These are phyloP conservation scores for Earliella scabrosa DNA, from an alignment of 1,284 basidiomycete species.

Conservation along the genomic window DNA sequence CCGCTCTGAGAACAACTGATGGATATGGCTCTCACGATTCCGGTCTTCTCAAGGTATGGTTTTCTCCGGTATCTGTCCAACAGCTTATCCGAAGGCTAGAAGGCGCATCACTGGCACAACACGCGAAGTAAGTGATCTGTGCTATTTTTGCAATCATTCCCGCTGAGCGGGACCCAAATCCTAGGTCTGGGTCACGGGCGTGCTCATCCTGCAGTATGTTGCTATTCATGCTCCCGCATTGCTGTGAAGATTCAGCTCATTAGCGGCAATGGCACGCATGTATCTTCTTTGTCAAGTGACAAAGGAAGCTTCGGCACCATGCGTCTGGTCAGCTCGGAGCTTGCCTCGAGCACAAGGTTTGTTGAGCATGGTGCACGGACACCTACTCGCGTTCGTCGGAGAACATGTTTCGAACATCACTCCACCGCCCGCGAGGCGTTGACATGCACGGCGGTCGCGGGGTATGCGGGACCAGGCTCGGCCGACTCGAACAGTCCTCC, in stretches of 20 bases:
- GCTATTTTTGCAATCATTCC: conserved; percentile 22
- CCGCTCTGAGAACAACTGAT: background rate
- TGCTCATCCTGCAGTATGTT: background rate
- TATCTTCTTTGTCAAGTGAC: conserved; percentile 18
- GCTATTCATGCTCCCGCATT: conserved; percentile 1
- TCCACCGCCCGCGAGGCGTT: conserved; percentile 11
- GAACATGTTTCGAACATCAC: conserved; percentile 4
- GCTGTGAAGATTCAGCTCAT: conserved; percentile 11
- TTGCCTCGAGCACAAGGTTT: conserved; percentile 5
- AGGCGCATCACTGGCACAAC: background rate
- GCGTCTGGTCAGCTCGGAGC: conserved; percentile 7
- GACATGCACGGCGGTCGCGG: too few relatives aligned
- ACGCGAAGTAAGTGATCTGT: background rate
- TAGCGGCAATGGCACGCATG: conserved; percentile 10
- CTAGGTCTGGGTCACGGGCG: conserved; percentile 5
- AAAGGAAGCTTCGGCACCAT: conserved; percentile 18
- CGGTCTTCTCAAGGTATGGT: background rate
- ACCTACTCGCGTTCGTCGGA: conserved; percentile 1
- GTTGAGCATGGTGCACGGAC: conserved; percentile 2
- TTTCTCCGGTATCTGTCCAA: conserved; percentile 9
- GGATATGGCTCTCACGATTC: background rate
- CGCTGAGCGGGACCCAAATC: background rate
- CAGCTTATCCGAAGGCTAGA: conserved; percentile 18
- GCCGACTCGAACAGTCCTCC: background rate
- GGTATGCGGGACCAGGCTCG: too few relatives aligned